Evolutionary conservation across 495 filamentous ascomycete species (phyloP), one percentile per base, ranked within the genome.

Genomic region (Aspergillus kassunensis): DNA sequence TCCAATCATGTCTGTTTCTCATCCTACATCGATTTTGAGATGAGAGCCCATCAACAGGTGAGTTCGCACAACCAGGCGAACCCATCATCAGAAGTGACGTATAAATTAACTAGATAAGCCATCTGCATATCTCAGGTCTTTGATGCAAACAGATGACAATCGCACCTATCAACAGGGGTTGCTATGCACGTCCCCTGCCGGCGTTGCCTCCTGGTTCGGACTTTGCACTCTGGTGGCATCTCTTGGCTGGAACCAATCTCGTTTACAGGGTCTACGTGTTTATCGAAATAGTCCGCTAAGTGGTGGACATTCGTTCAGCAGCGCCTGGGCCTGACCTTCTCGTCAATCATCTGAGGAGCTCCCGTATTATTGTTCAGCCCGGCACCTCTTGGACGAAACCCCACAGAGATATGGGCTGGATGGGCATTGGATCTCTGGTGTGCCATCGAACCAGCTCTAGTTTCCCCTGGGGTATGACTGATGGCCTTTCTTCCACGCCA

Each of bases 91-190:
- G 4, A 27, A 35, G 10, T 13, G 18, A 27, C 44, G 30, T 6
- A 35, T 24, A 23, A 15, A 16, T 20, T 35, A 31, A 35, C 44
- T 42, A 46, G 44, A 35, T 46, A 46, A 46, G 44, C 44, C 44
- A 23, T 46, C 7, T 33, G 29, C 44, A 35, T 46, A 24, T 34
- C 10, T 27, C 16, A 19, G 27, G 27, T 20, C 25, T 19, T 18
- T n/a, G 9, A 30, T 12, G 24, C 24, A 27, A 27, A 27, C 4
- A 27, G 24, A 27, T 4, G 24, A 27, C 24, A 9, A 4, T 9
- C 24, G 24, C 24, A 27, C 24, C 24, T 27, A 27, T 27, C 24
- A 27, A 27, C 24, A 27, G 9, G 9, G 4, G 24, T 27, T 9
- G 21, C 5, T 2, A 9, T 23, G 18, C n/a, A 21, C 5, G 34